Conservation (phyloP, 164 flowering plant species). For the Liriodendron chinense region DNA sequence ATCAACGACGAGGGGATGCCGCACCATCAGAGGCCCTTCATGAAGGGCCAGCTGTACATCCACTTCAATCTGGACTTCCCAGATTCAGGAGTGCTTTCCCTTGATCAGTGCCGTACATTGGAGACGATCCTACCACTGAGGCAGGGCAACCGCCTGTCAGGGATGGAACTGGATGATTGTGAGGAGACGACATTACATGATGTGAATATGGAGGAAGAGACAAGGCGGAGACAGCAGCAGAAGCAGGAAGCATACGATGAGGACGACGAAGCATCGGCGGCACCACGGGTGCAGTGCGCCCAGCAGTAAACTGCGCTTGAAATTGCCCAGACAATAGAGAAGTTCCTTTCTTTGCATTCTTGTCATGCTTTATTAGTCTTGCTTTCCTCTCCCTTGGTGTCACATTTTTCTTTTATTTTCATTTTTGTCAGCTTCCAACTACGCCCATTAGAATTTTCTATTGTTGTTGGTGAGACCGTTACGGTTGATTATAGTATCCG, state of each 20-base stretch:
- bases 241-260: conserved; percentile 37
- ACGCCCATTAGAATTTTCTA: too few relatives aligned
- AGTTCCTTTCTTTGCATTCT: too few relatives aligned
- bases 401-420: too few relatives aligned
- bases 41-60: conserved; percentile 56
- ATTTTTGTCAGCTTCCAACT: too few relatives aligned
- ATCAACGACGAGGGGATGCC: conserved; percentile 80
- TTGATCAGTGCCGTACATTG: conserved; percentile 40
- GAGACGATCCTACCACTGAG: conserved; percentile 40
- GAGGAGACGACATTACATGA: conserved; percentile 70
- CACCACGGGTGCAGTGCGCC: conserved; percentile 59
- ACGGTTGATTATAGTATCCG: too few relatives aligned
- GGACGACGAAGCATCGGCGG: conserved; percentile 43
- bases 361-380: too few relatives aligned
- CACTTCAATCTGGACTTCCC: conserved; percentile 63
- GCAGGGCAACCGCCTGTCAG: conserved; percentile 28
- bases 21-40: conserved; percentile 52
- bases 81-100: conserved; percentile 42
- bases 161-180: conserved; percentile 53
- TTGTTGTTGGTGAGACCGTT: too few relatives aligned
- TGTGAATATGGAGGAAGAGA: conserved; percentile 60
- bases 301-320: conserved; percentile 19
- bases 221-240: conserved; percentile 46
- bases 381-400: too few relatives aligned
- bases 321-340: too few relatives aligned